Conservation (phyloP, 345 rosid genomes). For the Brassica rapa region DNA sequence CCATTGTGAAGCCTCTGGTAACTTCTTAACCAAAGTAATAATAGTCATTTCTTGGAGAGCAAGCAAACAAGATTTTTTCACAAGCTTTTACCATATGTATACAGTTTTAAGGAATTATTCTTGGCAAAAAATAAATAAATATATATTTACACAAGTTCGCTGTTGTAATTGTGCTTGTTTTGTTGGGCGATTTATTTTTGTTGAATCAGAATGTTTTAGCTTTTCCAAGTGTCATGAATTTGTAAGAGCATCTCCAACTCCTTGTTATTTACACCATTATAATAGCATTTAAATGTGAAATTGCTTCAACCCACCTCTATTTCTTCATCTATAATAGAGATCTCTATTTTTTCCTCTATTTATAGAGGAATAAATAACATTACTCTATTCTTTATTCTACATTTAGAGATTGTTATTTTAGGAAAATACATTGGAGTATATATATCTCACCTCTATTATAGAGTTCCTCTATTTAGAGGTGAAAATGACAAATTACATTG, state of each 20-base stretch:
- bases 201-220: neutral
- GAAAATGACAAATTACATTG: too few relatives aligned
- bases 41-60: conserved; percentile 16
- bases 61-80: conserved; percentile 18
- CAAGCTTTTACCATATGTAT: conserved; percentile 8
- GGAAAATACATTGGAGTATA: too few relatives aligned
- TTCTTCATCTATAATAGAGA: too few relatives aligned
- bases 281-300: too few relatives aligned
- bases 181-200: neutral
- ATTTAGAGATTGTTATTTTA: too few relatives aligned
- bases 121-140: neutral
- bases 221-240: neutral
- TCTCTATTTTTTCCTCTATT: too few relatives aligned
- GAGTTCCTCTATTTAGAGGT: too few relatives aligned
- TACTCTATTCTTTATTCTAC: too few relatives aligned
- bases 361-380: too few relatives aligned
- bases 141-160: neutral
- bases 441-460: too few relatives aligned
- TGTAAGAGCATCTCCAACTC: neutral
- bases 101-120: neutral
- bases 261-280: too few relatives aligned
- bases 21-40: conserved; percentile 5
- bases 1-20: conserved; percentile 20
- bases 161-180: neutral
- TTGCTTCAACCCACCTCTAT: too few relatives aligned